phyloP scores from a whole-genome alignment of 2,329 filamentous ascomycete genomes.

The Fusarium tjaetaba region DNA sequence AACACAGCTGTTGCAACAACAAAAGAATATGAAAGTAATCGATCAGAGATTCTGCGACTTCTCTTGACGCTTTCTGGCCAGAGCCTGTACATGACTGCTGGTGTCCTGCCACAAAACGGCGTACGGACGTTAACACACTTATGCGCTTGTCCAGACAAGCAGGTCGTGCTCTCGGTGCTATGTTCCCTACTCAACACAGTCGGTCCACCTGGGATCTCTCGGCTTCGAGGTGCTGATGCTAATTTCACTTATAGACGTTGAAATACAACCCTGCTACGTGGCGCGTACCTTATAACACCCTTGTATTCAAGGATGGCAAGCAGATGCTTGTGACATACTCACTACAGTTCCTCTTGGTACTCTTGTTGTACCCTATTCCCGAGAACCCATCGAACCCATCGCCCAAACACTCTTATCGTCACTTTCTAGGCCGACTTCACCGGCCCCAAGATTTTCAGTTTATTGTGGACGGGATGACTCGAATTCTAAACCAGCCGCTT shows the following conservation, averaged over 20 bases:
- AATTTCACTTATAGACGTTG: constrained; percentile 68
- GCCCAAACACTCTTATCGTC: constrained; percentile 91
- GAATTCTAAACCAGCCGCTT: constrained; percentile 90
- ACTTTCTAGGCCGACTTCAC: constrained; percentile 90
- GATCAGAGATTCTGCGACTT: constrained; percentile 87
- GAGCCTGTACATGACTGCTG: constrained; percentile 91
- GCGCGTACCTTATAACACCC: constrained; percentile 92
- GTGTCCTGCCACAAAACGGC: constrained; percentile 81
- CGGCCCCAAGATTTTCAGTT: constrained; percentile 98
- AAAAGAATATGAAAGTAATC: constrained; percentile 92
- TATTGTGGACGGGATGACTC: constrained; percentile 91
- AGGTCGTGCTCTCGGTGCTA: constrained; percentile 86
- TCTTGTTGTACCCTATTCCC: constrained; percentile 87
- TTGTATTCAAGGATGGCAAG: constrained; percentile 91
- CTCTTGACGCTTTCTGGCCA: constrained; percentile 87
- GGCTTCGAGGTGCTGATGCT: neutral
- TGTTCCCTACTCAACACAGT: constrained; percentile 96
- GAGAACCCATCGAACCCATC: constrained; percentile 72
- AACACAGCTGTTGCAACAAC: constrained; percentile 88
- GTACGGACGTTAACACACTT: constrained; percentile 89
- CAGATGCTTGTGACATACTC: constrained; percentile 92
- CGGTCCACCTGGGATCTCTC: constrained; percentile 45
- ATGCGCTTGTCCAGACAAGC: constrained; percentile 87
- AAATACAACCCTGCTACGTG: constrained; percentile 96
- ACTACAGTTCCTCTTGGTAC: constrained; percentile 86